Evolutionary conservation across 1,139 yeast genomes (phyloP).

Genomic region (Pichia sp.): DNA sequence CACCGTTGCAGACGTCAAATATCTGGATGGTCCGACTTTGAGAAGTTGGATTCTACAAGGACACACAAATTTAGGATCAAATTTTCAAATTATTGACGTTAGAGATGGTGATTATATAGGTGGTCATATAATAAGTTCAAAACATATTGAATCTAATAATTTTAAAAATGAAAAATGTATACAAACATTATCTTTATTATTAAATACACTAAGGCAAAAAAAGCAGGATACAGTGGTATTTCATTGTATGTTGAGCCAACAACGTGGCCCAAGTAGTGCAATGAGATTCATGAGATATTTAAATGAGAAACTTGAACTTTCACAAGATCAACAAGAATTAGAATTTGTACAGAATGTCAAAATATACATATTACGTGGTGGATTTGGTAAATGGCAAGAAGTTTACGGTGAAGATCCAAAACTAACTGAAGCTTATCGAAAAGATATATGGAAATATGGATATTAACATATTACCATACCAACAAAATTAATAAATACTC

Average conservation of each 20-base stretch:
- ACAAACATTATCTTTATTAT: conserved; percentile 1
- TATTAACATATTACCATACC: conserved; percentile 14
- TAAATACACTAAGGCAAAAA: conserved; percentile 30
- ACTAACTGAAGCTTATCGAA: conserved; percentile 64
- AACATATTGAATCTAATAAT: conserved; percentile 49
- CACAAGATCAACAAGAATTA: conserved; percentile 17
- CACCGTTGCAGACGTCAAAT: conserved; percentile 16
- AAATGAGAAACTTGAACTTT: conserved; percentile 29
- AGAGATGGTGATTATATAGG: conserved; percentile 75
- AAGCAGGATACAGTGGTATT: conserved; percentile 58
- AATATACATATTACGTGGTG: conserved; percentile 74
- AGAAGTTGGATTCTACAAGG: conserved; percentile 20
- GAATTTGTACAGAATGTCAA: conserved; percentile 32
- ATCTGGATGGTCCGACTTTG: conserved; percentile 14
- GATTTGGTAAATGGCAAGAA: conserved; percentile 80
- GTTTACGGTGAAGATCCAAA: conserved; percentile 58
- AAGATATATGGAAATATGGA: conserved; percentile 47
- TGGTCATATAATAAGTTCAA: conserved; percentile 64
- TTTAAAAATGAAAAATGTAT: conserved; percentile 35
- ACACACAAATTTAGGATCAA: conserved; percentile 22
- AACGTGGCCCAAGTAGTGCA: conserved; percentile 84
- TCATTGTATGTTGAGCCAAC: conserved; percentile 88
- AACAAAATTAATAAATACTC: too few relatives aligned
- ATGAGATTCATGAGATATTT: conserved; percentile 54
- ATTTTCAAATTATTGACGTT: conserved; percentile 75